A percentile compares a stretch with the other conserved stretches of the same genome.
Evolutionary conservation across 441 rosid species (phyloP).

Genomic region (Gossypium gossypioides): DNA sequence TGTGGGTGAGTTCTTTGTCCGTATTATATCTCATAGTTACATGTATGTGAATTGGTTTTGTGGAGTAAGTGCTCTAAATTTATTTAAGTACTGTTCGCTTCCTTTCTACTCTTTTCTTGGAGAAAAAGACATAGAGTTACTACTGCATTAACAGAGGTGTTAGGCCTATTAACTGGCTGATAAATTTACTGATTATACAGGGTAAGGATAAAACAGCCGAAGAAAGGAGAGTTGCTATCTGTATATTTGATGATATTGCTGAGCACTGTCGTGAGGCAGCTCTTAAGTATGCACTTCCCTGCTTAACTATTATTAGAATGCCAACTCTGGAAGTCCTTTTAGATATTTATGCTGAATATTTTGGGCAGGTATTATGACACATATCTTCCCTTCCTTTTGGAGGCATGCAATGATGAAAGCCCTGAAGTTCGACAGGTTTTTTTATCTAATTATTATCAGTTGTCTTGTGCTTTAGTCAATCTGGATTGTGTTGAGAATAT

Average conservation of each 20-base stretch:
- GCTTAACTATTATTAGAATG: neutral
- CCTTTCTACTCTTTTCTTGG: neutral
- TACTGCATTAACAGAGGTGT: neutral
- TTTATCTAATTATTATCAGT: neutral
- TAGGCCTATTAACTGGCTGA: constrained; percentile 3
- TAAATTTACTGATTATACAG: constrained; percentile 19
- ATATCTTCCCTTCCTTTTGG: constrained; percentile 50
- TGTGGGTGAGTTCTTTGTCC: constrained; percentile 43
- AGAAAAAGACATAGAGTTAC: neutral
- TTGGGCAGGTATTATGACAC: constrained; percentile 44
- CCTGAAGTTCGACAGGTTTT: constrained; percentile 55
- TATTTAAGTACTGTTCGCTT: neutral
- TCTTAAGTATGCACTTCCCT: constrained; percentile 28
- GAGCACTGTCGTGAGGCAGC: constrained; percentile 53
- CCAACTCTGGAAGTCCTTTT: neutral
- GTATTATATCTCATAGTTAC: neutral
- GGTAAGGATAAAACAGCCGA: constrained; percentile 53
- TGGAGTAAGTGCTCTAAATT: neutral
- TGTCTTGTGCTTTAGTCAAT: constrained; percentile 2
- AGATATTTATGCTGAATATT: neutral
- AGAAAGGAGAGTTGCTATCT: constrained; percentile 54
- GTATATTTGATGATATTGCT: constrained; percentile 54
- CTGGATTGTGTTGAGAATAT: neutral
- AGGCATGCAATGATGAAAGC: constrained; percentile 48
- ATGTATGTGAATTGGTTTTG: neutral